Evolutionary conservation across 2,329 filamentous ascomycete species (phyloP), one percentile per base, ranked within the genome.

Genomic region (Grosmannia clavigera): DNA sequence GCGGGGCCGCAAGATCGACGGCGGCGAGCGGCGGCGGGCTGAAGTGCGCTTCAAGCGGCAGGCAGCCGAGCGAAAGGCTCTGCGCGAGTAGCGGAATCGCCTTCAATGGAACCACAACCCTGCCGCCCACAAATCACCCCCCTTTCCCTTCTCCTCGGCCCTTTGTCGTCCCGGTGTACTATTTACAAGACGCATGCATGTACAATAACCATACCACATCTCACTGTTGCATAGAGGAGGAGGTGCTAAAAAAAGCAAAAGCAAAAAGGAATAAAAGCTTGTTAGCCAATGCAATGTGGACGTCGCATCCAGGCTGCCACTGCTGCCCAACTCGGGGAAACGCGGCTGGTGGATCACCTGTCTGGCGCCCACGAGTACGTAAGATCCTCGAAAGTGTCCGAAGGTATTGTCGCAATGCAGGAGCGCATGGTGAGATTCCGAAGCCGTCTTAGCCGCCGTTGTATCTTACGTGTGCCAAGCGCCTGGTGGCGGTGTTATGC

Each of bases 1-100:
- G 70, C 81, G 86, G 68, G 92, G 94, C 33, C 84, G 84, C 69
- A 97, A 97, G 85, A 86, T 99, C 66, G 92, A 97, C 74, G 94
- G 94, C 69, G 94, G 94, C 79, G 94, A 99, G 79, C 85, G 94
- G 72, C 83, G 94, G 73, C 85, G 82, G 72, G 88, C 87, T 19
- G 87, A 95, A 76, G 85, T 96, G 58, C 81, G 89, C 67, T 90
- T 92, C 67, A 96, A 95, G 85, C 87, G 84, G 75, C 82, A 87
- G 65, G 84, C 88, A 58, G 85, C 85, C 43, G 88, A 92, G 76
- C 85, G 89, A 66, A 88, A 86, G 73, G 90, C 89, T 70, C 73
- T 63, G 70, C 78, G 71, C 65, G 76, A 76, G 67, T 66, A 65
- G 58, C 63, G n/a, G 19, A 35, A 19, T 4, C 19, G 43, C 14